Evolutionary conservation across 2,329 filamentous ascomycete genomes (phyloP).

Genomic region (Talaromyces sp.): DNA sequence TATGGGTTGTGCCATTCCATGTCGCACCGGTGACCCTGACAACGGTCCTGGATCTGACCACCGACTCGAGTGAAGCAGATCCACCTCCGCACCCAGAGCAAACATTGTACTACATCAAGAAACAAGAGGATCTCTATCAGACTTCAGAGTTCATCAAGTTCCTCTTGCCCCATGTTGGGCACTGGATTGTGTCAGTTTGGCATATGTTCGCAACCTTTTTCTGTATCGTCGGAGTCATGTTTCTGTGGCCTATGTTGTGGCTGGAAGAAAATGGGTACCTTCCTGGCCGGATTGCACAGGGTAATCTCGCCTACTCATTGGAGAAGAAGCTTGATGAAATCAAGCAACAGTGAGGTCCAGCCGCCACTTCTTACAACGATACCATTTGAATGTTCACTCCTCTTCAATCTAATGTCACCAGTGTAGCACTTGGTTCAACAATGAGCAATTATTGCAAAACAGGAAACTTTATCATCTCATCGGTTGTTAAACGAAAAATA

Average conservation of each 20-base stretch:
- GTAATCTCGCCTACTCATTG: slow-evolving; percentile 30
- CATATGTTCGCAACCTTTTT: slow-evolving; percentile 67
- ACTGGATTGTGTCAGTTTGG: slow-evolving; percentile 60
- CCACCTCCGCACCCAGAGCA: slow-evolving; percentile 14
- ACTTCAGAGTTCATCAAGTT: slow-evolving; percentile 76
- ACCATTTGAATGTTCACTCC: background rate
- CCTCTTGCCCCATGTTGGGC: slow-evolving; percentile 62
- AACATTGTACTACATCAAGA: slow-evolving; percentile 69
- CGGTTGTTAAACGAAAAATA: no score
- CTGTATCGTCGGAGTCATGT: slow-evolving; percentile 63
- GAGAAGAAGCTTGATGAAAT: slow-evolving; percentile 29
- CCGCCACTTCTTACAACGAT: background rate
- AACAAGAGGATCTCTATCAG: slow-evolving; percentile 83
- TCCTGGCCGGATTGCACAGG: slow-evolving; percentile 23
- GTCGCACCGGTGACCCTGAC: slow-evolving; percentile 68
- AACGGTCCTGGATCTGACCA: slow-evolving; percentile 66
- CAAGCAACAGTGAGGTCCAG: slow-evolving; percentile 19
- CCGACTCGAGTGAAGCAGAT: slow-evolving; percentile 36
- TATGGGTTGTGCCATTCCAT: slow-evolving; percentile 79
- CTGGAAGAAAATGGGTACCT: slow-evolving; percentile 48
- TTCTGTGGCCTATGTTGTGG: slow-evolving; percentile 55
- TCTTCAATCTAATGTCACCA: no score
- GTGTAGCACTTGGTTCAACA: no score
- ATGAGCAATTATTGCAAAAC: no score
- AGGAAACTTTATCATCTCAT: no score